Base-by-base conservation (phyloP, 768 basidiomycete species). In the Rhizopogon roseolus region DNA sequence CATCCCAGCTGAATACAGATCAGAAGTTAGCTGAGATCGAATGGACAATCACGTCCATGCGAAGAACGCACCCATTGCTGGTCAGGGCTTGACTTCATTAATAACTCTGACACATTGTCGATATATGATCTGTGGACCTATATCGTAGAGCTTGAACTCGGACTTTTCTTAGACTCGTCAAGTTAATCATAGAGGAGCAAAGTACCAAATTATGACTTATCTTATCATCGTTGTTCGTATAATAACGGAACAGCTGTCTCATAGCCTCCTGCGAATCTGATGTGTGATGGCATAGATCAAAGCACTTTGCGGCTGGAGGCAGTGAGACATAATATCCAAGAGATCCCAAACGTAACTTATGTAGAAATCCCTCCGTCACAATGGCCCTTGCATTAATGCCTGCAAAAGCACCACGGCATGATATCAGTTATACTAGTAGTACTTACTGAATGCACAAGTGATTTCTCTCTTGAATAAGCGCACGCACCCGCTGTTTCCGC, bases 401-500 rank as follows among this genome's bases (percentile, higher is more conserved):
- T 40, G 17, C 7, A 17, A 19, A 14, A 36, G 44, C 40, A 13
- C 29, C 36, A 53, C 46, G 38, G 25, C 10, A 45, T 45, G 29
- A 39, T 57, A 52, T 59, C 32, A 22, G 3, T 22, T 22, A 22
- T 22, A n/a, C n/a, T n/a, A n/a, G n/a, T n/a, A 22, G 22, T 22
- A 75, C 76, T 58, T 65, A 89, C 86, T 86, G 76, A 52, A 90
- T 22, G 22, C 22, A 22, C 69, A 1, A 90, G 70, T 6, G 78
- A 71, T 53, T 79, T 69, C 59, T 88, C 82, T 3, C 76, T 76
- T 28, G 69, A 66, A 90, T 36, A 86, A 58, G 27, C 86, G 75
- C 9, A 90, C 77, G 61, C 84, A 86, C n/a, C 86, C 86, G 62
- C 77, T 72, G 0, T 86, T 85, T 4, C 81, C 85, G 9, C 22